A percentile compares a stretch with the other conserved stretches of the same genome.
phyloP scores from a whole-genome alignment of 1,284 basidiomycete genomes.

The Rhodotorula sp. region DNA sequence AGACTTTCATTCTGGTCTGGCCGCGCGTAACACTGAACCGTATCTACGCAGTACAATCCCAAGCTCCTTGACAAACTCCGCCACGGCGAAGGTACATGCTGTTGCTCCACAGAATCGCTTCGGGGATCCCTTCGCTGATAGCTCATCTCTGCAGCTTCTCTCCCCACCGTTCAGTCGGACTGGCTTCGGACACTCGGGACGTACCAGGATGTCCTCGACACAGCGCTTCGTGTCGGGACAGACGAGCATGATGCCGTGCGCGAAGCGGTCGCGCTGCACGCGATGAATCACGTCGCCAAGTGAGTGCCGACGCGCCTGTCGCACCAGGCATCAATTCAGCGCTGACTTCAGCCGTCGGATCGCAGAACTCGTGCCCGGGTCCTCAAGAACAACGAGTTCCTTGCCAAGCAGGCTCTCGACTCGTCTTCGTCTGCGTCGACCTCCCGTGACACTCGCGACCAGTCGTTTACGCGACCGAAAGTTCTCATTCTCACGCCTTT shows the following conservation, averaged over 20 bases:
- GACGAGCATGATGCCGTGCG: conserved; percentile 55
- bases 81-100: conserved; percentile 44
- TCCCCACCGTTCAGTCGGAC: background rate
- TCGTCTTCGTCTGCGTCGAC: conserved; percentile 48
- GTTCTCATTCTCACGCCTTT: conserved; percentile 88
- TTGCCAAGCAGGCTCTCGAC: conserved; percentile 65
- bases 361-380: conserved; percentile 82
- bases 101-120: background rate
- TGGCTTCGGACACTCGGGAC: conserved; percentile 56
- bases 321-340: background rate
- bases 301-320: conserved; percentile 49
- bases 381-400: conserved; percentile 90
- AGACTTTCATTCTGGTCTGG: background rate
- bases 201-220: conserved; percentile 71
- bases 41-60: conserved; percentile 32
- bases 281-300: conserved; percentile 82
- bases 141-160: background rate
- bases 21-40: too few relatives aligned
- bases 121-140: background rate
- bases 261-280: conserved; percentile 69
- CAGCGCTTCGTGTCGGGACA: conserved; percentile 57
- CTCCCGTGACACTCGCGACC: conserved; percentile 66
- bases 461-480: conserved; percentile 96
- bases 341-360: background rate
- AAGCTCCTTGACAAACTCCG: conserved; percentile 40